These are phyloP conservation scores for Dactylorhiza incarnata DNA, from an alignment of 106 monocot genomes.

Conservation along the genomic window DNA sequence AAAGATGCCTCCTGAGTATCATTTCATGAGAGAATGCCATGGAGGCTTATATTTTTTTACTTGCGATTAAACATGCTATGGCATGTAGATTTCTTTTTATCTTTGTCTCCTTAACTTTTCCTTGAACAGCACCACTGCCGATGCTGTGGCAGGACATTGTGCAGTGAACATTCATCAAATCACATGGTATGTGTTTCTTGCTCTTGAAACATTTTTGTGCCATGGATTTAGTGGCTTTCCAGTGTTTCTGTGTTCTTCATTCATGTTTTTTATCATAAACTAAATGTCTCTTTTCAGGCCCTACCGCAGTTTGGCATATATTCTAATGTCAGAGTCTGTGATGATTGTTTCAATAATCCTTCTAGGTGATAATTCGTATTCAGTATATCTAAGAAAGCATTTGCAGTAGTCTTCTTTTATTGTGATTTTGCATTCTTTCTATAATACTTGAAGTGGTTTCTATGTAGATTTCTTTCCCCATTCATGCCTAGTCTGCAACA, in stretches of 20 bases:
- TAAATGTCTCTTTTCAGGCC: conserved; percentile 38
- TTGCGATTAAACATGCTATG: too few species aligned
- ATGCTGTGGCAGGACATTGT: conserved; percentile 86
- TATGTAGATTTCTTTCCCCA: background rate
- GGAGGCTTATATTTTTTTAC: too few species aligned
- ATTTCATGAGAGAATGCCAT: too few species aligned
- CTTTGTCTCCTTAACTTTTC: background rate
- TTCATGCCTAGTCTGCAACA: background rate
- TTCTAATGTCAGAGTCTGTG: conserved; percentile 79
- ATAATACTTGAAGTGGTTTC: background rate
- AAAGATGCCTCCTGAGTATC: too few species aligned
- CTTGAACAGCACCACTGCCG: conserved; percentile 86
- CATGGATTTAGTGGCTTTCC: background rate
- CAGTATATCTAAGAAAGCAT: background rate
- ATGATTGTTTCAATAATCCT: conserved; percentile 79
- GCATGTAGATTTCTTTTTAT: background rate
- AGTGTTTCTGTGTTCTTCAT: background rate
- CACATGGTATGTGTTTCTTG: conserved; percentile 53
- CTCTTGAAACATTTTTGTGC: background rate
- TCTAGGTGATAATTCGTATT: conserved; percentile 45
- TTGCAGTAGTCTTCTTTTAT: background rate
- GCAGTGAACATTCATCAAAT: conserved; percentile 85
- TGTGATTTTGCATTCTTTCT: conserved; percentile 7
- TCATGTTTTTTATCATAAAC: background rate
- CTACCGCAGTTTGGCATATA: conserved; percentile 84